Evolutionary conservation across 129 eudicot species (phyloP), one percentile per base, ranked within the genome.

Genomic region (Arctium minus): DNA sequence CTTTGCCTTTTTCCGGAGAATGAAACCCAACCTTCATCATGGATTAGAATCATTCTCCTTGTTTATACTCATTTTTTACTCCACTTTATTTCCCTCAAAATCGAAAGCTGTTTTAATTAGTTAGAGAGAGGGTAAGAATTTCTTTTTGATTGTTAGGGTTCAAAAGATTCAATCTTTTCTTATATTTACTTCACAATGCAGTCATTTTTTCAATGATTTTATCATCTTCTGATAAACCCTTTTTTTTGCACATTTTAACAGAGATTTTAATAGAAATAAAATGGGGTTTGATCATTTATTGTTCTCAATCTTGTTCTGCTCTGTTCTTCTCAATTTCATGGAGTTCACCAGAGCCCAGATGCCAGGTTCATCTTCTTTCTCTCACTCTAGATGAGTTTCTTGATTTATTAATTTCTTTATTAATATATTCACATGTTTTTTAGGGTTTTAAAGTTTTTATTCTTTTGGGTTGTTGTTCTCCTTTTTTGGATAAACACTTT

Each of bases 321-420:
- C 56, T 53, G 71, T 87, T 71, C 77, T 87, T 56, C 65, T 80
- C 50, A 71, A 27, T 27, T 84, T 84, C 79, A 79, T 79, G 83
- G 86, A 85, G 88, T 40, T 75, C 87, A 64, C 82, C 72, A 37
- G 36, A 37, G 89, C 95, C 81, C 95, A 91, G 91, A 86, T 90
- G 87, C 95, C 95, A 91, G 95, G 95, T 91, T 80, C 71, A 0
- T 38, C 76, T 48, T 80, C 71, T 30, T 33, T 70, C 44, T 74
- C 68, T 81, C 3, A 73, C 72, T 77, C 32, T 56, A 50, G 1
- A 70, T 18, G 38, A 27, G 53, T 75, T 85, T 79, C 80, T 40
- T 33, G 56, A 74, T 36, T 33, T 70, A 44, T 3, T 36, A 27
- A n/a, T 62, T 3, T 46, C 13, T 38, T 29, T 40, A 12, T 29